Percentiles rank a stretch among this genome's conserved stretches.
Conservation (phyloP, 1,284 basidiomycete species). For the Cryptococcus floricola region DNA sequence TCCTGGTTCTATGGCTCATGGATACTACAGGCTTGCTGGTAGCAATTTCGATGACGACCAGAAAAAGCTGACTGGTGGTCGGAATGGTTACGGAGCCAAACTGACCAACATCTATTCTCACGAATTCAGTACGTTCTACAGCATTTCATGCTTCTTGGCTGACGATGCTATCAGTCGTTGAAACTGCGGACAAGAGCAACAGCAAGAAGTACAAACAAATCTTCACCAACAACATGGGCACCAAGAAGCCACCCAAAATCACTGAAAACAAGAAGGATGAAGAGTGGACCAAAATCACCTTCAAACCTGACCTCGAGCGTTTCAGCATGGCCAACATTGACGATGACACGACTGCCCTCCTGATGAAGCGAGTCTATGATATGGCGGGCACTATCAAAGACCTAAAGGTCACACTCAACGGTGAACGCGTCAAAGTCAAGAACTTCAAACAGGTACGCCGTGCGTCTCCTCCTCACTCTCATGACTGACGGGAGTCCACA, state of each 20-base stretch:
- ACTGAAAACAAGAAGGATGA: conserved; percentile 81
- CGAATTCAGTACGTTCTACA: conserved; percentile 63
- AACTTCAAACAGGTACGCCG: conserved; percentile 74
- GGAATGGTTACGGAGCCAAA: conserved; percentile 98
- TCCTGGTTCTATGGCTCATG: neutral
- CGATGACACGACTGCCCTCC: conserved; percentile 81
- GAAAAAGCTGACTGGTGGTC: conserved; percentile 96
- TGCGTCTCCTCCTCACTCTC: neutral
- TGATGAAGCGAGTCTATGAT: conserved; percentile 95
- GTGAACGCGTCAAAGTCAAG: conserved; percentile 87
- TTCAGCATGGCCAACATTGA: conserved; percentile 94
- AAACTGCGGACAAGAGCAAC: conserved; percentile 87
- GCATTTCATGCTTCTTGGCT: conserved; percentile 1
- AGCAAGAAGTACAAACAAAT: conserved; percentile 92
- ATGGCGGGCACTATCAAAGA: conserved; percentile 93
- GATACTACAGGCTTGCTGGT: conserved; percentile 62
- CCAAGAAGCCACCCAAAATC: conserved; percentile 83
- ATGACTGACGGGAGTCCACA: conserved; percentile 7
- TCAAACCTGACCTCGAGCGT: conserved; percentile 84
- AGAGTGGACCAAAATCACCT: conserved; percentile 92
- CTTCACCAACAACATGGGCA: conserved; percentile 91
- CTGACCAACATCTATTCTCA: conserved; percentile 97
- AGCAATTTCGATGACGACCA: conserved; percentile 99
- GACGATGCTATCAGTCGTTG: conserved; percentile 56
- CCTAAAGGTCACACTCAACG: conserved; percentile 90